Conservation (phyloP, 768 basidiomycete genomes). For the Mycena polygramma region DNA sequence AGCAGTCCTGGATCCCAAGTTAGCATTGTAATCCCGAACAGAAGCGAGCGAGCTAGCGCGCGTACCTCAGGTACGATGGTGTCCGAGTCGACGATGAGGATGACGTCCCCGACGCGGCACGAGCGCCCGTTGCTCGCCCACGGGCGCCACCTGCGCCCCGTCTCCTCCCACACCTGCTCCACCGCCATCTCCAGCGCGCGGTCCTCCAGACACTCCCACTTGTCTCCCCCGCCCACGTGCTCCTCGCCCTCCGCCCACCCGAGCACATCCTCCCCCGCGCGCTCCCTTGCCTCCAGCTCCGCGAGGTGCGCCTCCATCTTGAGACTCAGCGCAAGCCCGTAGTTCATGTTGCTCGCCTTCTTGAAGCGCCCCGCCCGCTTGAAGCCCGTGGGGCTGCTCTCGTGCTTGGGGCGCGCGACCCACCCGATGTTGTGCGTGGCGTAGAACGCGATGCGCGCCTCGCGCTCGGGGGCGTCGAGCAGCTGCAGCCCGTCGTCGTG, state of each 20-base stretch:
- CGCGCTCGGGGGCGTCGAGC: constrained; percentile 70
- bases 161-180: constrained; percentile 77
- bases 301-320: constrained; percentile 68
- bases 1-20: constrained; percentile 70
- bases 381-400: constrained; percentile 71
- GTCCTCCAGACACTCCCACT: constrained; percentile 70
- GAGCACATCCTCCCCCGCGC: constrained; percentile 27
- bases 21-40: too few species aligned
- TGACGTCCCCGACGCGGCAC: constrained; percentile 82
- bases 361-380: constrained; percentile 91
- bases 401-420: constrained; percentile 85
- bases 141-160: constrained; percentile 71
- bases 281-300: constrained; percentile 58
- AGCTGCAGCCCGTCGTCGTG: constrained; percentile 89
- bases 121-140: constrained; percentile 84
- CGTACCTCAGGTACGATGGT: constrained; percentile 80
- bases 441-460: constrained; percentile 81
- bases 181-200: constrained; percentile 79
- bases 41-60: not conserved
- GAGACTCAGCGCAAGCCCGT: constrained; percentile 75
- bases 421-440: constrained; percentile 83
- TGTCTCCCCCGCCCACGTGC: constrained; percentile 45
- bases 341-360: constrained; percentile 94
- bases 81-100: constrained; percentile 88
- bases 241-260: too few species aligned